phyloP scores from a whole-genome alignment of 2,329 filamentous ascomycete genomes.

The Lachnum nothofagi region DNA sequence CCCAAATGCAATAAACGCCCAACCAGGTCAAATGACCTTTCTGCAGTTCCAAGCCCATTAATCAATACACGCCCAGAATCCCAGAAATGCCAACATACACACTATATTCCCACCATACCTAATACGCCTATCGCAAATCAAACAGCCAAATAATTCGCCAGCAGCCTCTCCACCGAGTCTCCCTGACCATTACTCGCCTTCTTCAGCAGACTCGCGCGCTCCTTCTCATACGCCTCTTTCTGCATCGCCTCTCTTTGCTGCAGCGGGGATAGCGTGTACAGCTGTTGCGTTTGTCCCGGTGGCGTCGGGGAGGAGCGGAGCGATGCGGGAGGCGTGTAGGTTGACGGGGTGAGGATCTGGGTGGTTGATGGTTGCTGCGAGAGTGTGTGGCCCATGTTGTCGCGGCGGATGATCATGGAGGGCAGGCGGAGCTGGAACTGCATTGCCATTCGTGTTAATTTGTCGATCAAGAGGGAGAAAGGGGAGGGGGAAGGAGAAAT shows the following conservation, averaged over 20 bases:
- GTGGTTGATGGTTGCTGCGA: slow-evolving; percentile 8
- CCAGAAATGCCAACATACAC: neutral
- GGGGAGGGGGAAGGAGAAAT: neutral
- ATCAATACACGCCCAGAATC: neutral
- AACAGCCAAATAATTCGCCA: slow-evolving; percentile 26
- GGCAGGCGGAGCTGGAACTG: slow-evolving; percentile 55
- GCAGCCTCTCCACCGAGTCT: slow-evolving; percentile 22
- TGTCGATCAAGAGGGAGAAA: neutral
- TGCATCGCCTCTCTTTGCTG: slow-evolving; percentile 46
- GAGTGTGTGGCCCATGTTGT: slow-evolving; percentile 23
- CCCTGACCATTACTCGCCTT: slow-evolving; percentile 25
- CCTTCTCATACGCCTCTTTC: slow-evolving; percentile 40
- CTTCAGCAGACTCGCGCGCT: slow-evolving; percentile 36
- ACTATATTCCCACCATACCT: neutral
- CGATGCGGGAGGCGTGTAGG: slow-evolving; percentile 3
- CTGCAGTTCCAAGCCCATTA: neutral
- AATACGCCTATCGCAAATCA: slow-evolving; percentile 9
- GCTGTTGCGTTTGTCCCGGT: slow-evolving; percentile 27
- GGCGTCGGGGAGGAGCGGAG: neutral
- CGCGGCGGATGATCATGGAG: slow-evolving; percentile 52
- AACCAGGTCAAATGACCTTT: no score
- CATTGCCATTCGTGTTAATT: neutral
- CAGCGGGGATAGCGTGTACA: slow-evolving; percentile 38
- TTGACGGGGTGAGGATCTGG: no score
- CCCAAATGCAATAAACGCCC: no score